A percentile compares a stretch with the other conserved stretches of the same genome.
Evolutionary conservation across 257 asterid species (phyloP).

Genomic region (Euphrasia confusa): DNA sequence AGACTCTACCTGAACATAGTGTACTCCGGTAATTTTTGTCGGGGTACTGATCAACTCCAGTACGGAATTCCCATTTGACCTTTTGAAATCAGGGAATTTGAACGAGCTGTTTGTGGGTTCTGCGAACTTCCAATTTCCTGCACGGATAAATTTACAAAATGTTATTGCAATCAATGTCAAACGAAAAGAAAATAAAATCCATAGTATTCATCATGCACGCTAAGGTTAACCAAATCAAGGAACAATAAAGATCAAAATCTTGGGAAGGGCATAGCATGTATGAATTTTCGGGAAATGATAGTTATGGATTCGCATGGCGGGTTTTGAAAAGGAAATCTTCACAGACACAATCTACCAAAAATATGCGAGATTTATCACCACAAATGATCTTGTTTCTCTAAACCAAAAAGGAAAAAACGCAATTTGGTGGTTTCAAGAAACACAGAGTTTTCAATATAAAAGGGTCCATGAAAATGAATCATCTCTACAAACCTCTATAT

Average conservation of each 20-base stretch:
- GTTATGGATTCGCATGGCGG: neutral
- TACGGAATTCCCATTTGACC: slow-evolving; percentile 68
- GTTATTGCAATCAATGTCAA: neutral
- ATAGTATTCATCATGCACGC: too few relatives aligned
- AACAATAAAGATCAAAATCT: too few relatives aligned
- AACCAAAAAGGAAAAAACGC: neutral
- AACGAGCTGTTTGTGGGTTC: slow-evolving; percentile 58
- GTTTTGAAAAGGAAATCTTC: neutral
- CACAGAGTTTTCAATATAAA: neutral
- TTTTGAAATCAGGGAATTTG: slow-evolving; percentile 75
- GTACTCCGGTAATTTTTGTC: slow-evolving; percentile 93
- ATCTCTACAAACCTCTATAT: slow-evolving; percentile 63
- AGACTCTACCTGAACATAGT: slow-evolving; percentile 83
- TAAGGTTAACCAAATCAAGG: too few relatives aligned
- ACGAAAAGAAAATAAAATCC: slow-evolving; percentile 9
- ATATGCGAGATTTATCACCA: neutral
- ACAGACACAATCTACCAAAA: neutral
- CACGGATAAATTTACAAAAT: slow-evolving; percentile 16
- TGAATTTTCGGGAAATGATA: too few relatives aligned
- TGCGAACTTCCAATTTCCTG: slow-evolving; percentile 88
- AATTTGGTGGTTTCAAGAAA: neutral
- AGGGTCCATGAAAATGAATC: slow-evolving; percentile 15
- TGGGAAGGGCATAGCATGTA: too few relatives aligned
- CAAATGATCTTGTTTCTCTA: neutral
- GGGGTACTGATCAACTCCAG: slow-evolving; percentile 85